These are phyloP conservation scores for Alternaria longipes DNA, from an alignment of 2,329 filamentous ascomycete genomes.

Conservation along the genomic window DNA sequence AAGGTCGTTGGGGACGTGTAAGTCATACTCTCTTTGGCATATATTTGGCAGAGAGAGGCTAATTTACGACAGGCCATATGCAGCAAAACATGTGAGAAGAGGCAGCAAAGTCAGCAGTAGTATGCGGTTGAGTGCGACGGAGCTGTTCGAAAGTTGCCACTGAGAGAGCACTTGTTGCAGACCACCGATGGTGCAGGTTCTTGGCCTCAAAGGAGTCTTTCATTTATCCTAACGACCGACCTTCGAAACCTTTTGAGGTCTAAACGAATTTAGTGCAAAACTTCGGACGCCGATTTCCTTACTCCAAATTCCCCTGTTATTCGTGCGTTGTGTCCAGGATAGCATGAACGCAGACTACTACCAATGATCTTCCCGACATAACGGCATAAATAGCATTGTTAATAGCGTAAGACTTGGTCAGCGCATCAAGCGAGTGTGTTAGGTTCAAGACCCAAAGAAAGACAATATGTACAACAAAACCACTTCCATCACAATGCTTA, in stretches of 20 bases:
- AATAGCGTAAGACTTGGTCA: neutral
- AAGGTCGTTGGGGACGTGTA: constrained; percentile 28
- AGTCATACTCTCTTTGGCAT: neutral
- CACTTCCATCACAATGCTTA: neutral
- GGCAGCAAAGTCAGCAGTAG: constrained; percentile 12
- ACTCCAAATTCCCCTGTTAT: neutral
- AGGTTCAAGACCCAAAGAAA: neutral
- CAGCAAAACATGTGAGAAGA: constrained; percentile 9
- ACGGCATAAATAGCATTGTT: neutral
- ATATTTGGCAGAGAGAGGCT: neutral
- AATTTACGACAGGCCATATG: neutral
- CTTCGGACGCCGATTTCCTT: neutral
- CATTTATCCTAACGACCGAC: neutral
- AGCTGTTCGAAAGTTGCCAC: constrained; percentile 11
- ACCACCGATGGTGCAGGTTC: neutral
- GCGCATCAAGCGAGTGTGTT: neutral
- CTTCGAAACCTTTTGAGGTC: neutral
- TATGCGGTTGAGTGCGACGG: constrained; percentile 10
- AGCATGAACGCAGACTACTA: too few species aligned
- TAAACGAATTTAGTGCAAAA: neutral
- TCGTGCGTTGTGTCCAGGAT: neutral
- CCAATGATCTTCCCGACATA: neutral
- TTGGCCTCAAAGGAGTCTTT: neutral
- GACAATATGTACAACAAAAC: neutral
- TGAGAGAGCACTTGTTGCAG: neutral